These are phyloP conservation scores for Plasmodium knowlesi DNA, from an alignment of 169 alveolate genomes.

Conservation along the genomic window DNA sequence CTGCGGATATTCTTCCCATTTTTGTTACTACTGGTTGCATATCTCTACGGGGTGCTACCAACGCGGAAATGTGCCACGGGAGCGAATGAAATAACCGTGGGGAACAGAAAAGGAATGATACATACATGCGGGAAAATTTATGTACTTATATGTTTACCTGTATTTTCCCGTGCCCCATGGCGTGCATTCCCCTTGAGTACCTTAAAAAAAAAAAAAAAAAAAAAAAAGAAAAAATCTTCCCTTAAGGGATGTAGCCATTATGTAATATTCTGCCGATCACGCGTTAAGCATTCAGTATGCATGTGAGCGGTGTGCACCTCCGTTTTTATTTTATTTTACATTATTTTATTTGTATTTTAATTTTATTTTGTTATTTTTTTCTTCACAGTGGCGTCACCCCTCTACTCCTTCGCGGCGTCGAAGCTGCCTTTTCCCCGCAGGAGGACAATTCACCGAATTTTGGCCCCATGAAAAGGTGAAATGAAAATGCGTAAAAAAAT, in stretches of 20 bases:
- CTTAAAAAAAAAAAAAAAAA: not conserved
- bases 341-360: too few relatives aligned
- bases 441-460: constrained; percentile 15
- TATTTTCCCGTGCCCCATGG: not conserved
- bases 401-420: not conserved
- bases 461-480: constrained; percentile 16
- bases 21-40: not conserved
- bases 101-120: not conserved
- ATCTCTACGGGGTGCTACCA: not conserved
- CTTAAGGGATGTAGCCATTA: not conserved
- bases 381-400: not conserved
- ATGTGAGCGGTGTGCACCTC: not conserved
- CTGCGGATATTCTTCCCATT: not conserved
- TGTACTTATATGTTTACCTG: not conserved
- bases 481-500: not conserved
- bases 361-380: not conserved
- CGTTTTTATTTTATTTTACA: not conserved
- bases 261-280: not conserved
- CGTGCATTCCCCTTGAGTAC: not conserved
- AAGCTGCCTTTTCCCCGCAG: not conserved
- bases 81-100: not conserved
- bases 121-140: not conserved
- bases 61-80: not conserved
- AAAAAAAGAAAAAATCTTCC: not conserved
- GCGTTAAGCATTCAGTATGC: not conserved